A percentile compares a stretch with the other conserved stretches of the same genome.
Evolutionary conservation across 116 monocot species (phyloP).

Genomic region (Papilionanthe hybrid): DNA sequence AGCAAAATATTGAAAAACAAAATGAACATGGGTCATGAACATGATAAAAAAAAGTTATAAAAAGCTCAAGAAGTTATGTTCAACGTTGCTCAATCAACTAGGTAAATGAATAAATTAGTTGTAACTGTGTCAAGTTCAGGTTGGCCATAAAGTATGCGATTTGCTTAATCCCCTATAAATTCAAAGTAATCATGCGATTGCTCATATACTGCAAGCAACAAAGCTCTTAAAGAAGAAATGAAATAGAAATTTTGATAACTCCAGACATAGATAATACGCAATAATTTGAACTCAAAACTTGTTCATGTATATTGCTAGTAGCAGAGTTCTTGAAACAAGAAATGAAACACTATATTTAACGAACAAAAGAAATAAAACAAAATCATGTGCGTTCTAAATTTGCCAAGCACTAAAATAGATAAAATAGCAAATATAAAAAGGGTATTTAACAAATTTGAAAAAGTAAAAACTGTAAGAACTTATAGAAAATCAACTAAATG

Average conservation of each 20-base stretch:
- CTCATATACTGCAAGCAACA: too few relatives aligned
- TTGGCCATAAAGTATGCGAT: not conserved
- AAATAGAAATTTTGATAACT: too few relatives aligned
- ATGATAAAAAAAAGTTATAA: not conserved
- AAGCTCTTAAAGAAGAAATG: too few relatives aligned
- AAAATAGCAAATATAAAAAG: too few relatives aligned
- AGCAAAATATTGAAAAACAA: not conserved
- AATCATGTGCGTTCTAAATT: not conserved
- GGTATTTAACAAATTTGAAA: too few relatives aligned
- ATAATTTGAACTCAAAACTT: not conserved
- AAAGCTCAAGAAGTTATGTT: not conserved
- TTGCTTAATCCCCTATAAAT: not conserved
- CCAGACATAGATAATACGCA: not conserved
- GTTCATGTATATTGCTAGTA: not conserved
- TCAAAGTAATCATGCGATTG: not conserved
- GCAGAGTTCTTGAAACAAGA: not conserved
- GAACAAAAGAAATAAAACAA: not conserved
- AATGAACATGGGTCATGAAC: not conserved
- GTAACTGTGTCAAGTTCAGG: too few relatives aligned
- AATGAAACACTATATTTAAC: not conserved
- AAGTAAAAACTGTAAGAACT: too few relatives aligned
- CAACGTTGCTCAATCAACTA: not conserved
- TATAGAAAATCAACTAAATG: too few relatives aligned
- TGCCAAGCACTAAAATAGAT: not conserved
- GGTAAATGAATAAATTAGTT: too few relatives aligned